Evolutionary conservation across 1,284 basidiomycete genomes (phyloP).

Genomic region (Cystobasidium sp.): DNA sequence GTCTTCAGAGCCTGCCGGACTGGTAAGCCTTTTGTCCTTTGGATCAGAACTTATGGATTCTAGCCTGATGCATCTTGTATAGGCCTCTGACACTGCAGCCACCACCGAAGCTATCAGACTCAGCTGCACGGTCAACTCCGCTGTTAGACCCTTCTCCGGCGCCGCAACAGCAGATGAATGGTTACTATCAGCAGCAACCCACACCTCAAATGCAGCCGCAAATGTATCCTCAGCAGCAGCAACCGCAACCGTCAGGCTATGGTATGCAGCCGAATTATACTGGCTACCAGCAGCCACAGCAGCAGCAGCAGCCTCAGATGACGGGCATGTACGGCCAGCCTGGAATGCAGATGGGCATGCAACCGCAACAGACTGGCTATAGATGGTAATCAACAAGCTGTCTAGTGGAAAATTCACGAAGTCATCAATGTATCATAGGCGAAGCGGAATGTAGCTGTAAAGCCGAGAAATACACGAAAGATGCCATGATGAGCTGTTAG

Average conservation of each 20-base stretch:
- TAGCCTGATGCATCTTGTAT: neutral
- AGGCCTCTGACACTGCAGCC: constrained; percentile 40
- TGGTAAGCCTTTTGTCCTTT: constrained; percentile 10
- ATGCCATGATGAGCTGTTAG: no score
- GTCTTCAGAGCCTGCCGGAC: constrained; percentile 33
- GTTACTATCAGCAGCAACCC: constrained; percentile 17
- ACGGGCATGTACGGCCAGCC: constrained; percentile 28
- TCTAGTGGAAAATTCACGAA: no score
- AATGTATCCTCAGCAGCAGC: constrained; percentile 34
- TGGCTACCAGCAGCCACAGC: constrained; percentile 30
- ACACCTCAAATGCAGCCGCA: constrained; percentile 22
- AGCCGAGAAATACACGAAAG: neutral
- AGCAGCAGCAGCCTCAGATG: constrained; percentile 41
- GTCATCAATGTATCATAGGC: neutral
- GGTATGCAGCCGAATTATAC: constrained; percentile 30
- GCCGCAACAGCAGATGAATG: constrained; percentile 21
- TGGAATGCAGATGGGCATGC: constrained; percentile 27
- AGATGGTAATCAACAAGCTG: neutral
- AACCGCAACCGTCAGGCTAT: constrained; percentile 9
- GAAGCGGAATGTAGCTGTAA: constrained; percentile 1
- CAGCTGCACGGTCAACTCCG: constrained; percentile 5
- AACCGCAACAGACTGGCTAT: constrained; percentile 19
- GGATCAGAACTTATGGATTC: no score
- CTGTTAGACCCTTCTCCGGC: constrained; percentile 10
- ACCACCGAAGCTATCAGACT: constrained; percentile 32